A percentile compares a stretch with the other conserved stretches of the same genome.
Evolutionary conservation across 768 basidiomycete genomes (phyloP).

Genomic region (Psilocybe cubensis): DNA sequence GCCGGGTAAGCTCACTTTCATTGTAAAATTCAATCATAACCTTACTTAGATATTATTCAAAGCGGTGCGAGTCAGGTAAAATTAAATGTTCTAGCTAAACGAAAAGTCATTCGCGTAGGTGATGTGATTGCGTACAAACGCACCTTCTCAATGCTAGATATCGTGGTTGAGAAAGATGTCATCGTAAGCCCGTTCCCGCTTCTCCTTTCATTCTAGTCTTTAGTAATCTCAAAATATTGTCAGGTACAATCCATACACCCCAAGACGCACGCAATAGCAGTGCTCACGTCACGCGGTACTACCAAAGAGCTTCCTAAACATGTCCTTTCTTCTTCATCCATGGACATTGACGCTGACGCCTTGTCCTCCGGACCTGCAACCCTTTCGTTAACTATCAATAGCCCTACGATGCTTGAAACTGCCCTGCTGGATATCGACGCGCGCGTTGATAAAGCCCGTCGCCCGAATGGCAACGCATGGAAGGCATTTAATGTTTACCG

Average conservation of each 20-base stretch:
- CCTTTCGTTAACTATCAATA: slow-evolving; percentile 40
- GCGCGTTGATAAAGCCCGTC: slow-evolving; percentile 41
- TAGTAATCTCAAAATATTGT: not conserved
- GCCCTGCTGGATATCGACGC: slow-evolving; percentile 55
- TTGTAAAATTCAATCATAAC: not conserved
- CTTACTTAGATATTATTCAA: not conserved
- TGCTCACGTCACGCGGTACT: slow-evolving; percentile 44
- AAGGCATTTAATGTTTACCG: slow-evolving; percentile 60
- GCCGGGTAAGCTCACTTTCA: slow-evolving; percentile 37
- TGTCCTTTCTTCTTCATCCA: slow-evolving; percentile 30
- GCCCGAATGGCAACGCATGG: slow-evolving; percentile 60
- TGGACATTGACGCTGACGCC: slow-evolving; percentile 8
- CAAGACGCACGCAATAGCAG: slow-evolving; percentile 41
- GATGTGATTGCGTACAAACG: slow-evolving; percentile 60
- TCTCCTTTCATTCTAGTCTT: not conserved
- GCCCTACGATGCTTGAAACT: slow-evolving; percentile 54
- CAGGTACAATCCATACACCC: slow-evolving; percentile 53
- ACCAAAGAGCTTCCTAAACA: slow-evolving; percentile 37
- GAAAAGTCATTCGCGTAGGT: slow-evolving; percentile 48
- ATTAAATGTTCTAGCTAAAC: slow-evolving; percentile 46
- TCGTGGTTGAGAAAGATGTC: slow-evolving; percentile 57
- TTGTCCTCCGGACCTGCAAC: slow-evolving; percentile 31
- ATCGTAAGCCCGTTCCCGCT: slow-evolving; percentile 38
- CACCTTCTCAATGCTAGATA: slow-evolving; percentile 40
- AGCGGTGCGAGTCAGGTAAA: slow-evolving; percentile 48